These are phyloP conservation scores for Fraxinus baroniana DNA, from an alignment of 305 asterid species.

Conservation along the genomic window DNA sequence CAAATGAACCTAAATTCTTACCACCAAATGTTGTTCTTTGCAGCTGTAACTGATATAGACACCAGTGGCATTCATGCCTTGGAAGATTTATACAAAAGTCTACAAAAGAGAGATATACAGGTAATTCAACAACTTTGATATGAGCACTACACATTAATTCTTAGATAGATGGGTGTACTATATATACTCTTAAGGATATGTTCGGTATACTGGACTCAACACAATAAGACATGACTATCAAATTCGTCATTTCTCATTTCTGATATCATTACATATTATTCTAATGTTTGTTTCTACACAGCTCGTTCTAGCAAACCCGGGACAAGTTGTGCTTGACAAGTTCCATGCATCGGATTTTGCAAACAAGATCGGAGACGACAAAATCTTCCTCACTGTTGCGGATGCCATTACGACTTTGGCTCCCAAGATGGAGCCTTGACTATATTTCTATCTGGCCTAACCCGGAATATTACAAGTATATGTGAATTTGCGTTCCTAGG, in stretches of 20 bases:
- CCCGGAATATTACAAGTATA: not conserved
- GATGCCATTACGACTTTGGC: slow-evolving; percentile 58
- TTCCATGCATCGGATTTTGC: slow-evolving; percentile 53
- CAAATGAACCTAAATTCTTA: not conserved
- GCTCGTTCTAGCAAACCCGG: slow-evolving; percentile 78
- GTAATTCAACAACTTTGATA: slow-evolving; percentile 29
- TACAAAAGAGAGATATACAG: slow-evolving; percentile 58
- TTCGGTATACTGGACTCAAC: not conserved
- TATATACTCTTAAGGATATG: not conserved
- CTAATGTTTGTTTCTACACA: slow-evolving; percentile 18
- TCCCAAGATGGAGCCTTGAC: slow-evolving; percentile 61
- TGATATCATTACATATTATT: not conserved
- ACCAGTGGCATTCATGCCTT: slow-evolving; percentile 82
- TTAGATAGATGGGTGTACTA: not conserved
- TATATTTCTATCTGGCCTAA: not conserved
- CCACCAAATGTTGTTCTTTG: not conserved
- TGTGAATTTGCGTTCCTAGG: not conserved
- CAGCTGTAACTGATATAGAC: slow-evolving; percentile 96
- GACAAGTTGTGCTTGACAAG: slow-evolving; percentile 59
- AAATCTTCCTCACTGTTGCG: slow-evolving; percentile 59
- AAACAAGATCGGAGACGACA: slow-evolving; percentile 53
- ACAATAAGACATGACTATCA: not conserved
- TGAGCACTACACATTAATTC: not conserved
- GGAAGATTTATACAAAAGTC: slow-evolving; percentile 62
- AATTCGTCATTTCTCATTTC: not conserved